Conservation (phyloP, 1,284 basidiomycete species). For the Cutaneotrichosporon sp. region DNA sequence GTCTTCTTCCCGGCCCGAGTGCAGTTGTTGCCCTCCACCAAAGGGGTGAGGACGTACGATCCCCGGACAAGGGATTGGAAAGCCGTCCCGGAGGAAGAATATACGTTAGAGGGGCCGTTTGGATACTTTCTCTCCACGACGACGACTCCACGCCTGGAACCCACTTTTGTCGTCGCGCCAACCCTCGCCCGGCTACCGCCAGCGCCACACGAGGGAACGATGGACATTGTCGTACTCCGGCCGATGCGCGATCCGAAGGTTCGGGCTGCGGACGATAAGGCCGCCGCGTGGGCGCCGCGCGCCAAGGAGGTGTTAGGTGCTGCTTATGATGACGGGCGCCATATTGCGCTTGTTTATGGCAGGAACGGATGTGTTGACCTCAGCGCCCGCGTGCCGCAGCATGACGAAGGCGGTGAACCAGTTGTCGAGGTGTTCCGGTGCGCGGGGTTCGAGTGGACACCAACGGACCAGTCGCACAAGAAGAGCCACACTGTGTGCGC, state of each 20-base stretch:
- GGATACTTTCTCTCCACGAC: conserved; percentile 78
- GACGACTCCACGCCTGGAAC: conserved; percentile 80
- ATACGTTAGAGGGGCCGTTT: conserved; percentile 70
- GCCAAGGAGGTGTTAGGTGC: conserved; percentile 59
- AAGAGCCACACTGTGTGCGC: conserved; percentile 62
- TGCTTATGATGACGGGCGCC: conserved; percentile 72
- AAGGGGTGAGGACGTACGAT: conserved; percentile 59
- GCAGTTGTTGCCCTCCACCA: conserved; percentile 53
- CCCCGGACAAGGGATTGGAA: conserved; percentile 57
- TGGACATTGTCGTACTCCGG: conserved; percentile 81
- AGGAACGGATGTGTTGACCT: conserved; percentile 21
- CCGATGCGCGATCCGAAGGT: conserved; percentile 67
- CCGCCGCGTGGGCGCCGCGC: conserved; percentile 36
- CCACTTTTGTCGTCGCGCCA: conserved; percentile 72
- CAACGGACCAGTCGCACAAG: conserved; percentile 55
- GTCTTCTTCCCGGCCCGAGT: conserved; percentile 70
- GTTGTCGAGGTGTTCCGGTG: conserved; percentile 81
- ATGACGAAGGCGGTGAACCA: conserved; percentile 63
- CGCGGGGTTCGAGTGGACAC: conserved; percentile 78
- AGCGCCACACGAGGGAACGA: conserved; percentile 54
- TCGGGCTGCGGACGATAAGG: conserved; percentile 42
- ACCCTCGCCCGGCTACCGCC: conserved; percentile 46
- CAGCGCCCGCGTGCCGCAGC: conserved; percentile 51
- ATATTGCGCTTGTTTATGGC: conserved; percentile 63
- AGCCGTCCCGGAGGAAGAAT: conserved; percentile 27